These are phyloP conservation scores for Leishmania tropica DNA, from an alignment of 208 protist species.

Conservation along the genomic window DNA sequence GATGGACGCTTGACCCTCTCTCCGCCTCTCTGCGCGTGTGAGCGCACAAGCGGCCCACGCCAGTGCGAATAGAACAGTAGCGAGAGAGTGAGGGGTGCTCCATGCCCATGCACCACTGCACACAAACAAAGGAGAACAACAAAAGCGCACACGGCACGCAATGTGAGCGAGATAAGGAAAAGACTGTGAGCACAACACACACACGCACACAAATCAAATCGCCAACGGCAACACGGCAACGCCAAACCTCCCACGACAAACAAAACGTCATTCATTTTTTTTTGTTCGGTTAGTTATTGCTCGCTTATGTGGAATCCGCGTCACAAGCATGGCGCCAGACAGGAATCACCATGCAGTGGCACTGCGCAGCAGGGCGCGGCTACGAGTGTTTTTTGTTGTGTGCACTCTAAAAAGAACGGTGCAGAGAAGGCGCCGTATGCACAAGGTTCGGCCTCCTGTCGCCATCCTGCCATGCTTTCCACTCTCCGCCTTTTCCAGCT, in stretches of 20 bases:
- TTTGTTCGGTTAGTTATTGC: neutral
- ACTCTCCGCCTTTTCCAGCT: neutral
- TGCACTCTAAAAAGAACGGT: neutral
- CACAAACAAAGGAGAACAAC: neutral
- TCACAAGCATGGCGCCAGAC: neutral
- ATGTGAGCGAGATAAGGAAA: neutral
- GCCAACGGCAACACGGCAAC: neutral
- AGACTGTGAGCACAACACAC: slow-evolving; percentile 11
- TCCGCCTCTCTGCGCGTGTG: neutral
- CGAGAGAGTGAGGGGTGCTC: neutral
- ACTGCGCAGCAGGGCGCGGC: neutral
- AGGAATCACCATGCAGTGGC: neutral
- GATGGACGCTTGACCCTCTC: neutral
- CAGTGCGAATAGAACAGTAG: neutral
- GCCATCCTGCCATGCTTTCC: neutral
- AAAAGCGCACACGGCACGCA: neutral
- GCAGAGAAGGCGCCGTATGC: neutral
- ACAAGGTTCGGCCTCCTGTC: neutral
- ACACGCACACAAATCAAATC: neutral
- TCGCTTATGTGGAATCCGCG: neutral
- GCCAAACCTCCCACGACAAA: too few relatives aligned
- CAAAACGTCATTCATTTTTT: neutral
- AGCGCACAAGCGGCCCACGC: neutral
- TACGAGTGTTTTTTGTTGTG: too few relatives aligned
- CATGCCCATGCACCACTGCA: neutral